A percentile compares a stretch with the other conserved stretches of the same genome.
These are phyloP conservation scores for Sclerotinia nivalis DNA, from an alignment of 2,329 filamentous ascomycete species.

Conservation along the genomic window DNA sequence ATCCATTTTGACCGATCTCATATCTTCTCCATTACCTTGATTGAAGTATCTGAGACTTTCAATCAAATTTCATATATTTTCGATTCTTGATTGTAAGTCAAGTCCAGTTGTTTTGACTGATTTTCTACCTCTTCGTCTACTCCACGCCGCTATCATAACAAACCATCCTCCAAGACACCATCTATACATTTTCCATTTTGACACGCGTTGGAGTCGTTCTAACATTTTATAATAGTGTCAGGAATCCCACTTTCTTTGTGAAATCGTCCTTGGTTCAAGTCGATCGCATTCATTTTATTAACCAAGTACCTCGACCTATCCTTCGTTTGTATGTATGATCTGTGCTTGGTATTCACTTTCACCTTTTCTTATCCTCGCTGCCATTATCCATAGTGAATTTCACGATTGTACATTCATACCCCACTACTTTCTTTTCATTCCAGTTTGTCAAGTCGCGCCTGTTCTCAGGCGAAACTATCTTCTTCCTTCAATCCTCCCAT, in stretches of 20 bases:
- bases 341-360: background rate
- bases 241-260: background rate
- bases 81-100: slow-evolving; percentile 9
- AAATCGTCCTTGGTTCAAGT: background rate
- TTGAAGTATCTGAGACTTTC: slow-evolving; percentile 2
- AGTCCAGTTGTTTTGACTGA: background rate
- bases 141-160: background rate
- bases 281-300: slow-evolving; percentile 1
- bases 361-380: background rate
- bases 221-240: background rate
- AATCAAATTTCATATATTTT: background rate
- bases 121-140: background rate
- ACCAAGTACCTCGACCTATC: background rate
- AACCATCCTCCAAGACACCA: background rate
- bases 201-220: background rate
- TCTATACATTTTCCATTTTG: background rate
- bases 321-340: background rate
- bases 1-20: background rate
- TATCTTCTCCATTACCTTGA: background rate
- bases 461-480: background rate
- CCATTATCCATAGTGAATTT: background rate
- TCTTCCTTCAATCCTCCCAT: background rate
- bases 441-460: background rate
- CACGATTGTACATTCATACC: too few species aligned
- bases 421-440: background rate